Evolutionary conservation across 108 stramenopile species (phyloP).

Genomic region (Fistulifera pelliculosa): DNA sequence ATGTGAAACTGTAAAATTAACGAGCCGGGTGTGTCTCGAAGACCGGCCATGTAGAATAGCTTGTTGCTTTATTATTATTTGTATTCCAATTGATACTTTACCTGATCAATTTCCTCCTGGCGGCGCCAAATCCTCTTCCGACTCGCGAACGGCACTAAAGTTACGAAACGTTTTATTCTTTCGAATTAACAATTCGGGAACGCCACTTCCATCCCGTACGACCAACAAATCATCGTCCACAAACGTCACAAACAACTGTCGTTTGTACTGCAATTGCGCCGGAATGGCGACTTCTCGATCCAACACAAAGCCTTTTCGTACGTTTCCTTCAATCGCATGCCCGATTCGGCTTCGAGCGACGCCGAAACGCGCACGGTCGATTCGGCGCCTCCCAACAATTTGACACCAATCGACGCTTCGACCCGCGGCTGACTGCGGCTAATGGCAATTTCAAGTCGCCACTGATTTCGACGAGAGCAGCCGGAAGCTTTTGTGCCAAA

Average conservation of each 20-base stretch:
- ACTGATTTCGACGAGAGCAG: conserved; percentile 26
- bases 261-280: conserved; percentile 53
- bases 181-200: conserved; percentile 80
- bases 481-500: conserved; percentile 52
- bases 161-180: conserved; percentile 23
- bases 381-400: conserved; percentile 15
- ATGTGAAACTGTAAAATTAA: too few relatives aligned
- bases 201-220: conserved; percentile 71
- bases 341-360: conserved; percentile 36
- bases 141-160: conserved; percentile 17
- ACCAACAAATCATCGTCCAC: conserved; percentile 86
- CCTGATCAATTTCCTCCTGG: not conserved
- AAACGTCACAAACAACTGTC: conserved; percentile 79
- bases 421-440: conserved; percentile 66
- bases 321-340: conserved; percentile 68
- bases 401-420: conserved; percentile 54
- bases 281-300: conserved; percentile 34
- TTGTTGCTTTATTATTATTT: conserved; percentile 6
- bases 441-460: conserved; percentile 70
- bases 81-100: not conserved
- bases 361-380: conserved; percentile 26
- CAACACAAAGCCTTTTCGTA: conserved; percentile 70
- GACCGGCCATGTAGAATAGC: too few relatives aligned
- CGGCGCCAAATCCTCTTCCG: conserved; percentile 1
- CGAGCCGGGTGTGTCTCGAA: too few relatives aligned